Evolutionary conservation across 1,139 yeast genomes (phyloP).

Genomic region (Kodamaea suecica): DNA sequence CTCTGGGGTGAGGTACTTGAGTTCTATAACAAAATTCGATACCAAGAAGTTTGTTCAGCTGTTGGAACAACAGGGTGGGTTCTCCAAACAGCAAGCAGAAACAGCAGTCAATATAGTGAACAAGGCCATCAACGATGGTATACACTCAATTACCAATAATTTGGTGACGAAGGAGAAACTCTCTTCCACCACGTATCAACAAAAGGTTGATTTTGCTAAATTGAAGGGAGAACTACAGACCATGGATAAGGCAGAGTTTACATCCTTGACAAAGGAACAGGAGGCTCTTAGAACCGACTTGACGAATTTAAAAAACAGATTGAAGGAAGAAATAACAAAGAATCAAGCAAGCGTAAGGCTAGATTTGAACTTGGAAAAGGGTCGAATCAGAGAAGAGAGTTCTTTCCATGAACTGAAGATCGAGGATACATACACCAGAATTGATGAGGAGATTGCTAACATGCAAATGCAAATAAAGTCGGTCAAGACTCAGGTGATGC

Average conservation of each 20-base stretch:
- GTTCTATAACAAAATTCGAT: constrained; percentile 59
- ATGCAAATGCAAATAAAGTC: constrained; percentile 93
- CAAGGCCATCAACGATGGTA: constrained; percentile 78
- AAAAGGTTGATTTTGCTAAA: constrained; percentile 93
- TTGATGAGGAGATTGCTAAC: constrained; percentile 92
- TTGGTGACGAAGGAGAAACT: constrained; percentile 79
- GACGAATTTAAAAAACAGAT: constrained; percentile 77
- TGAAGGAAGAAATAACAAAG: constrained; percentile 89
- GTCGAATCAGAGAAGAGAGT: constrained; percentile 90
- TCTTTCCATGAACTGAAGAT: constrained; percentile 90
- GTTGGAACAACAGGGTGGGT: constrained; percentile 65
- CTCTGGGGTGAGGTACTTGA: constrained; percentile 14
- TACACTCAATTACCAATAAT: constrained; percentile 68
- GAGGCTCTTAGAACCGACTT: constrained; percentile 81
- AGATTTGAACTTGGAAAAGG: constrained; percentile 90
- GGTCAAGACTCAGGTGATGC: constrained; percentile 94
- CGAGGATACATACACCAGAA: constrained; percentile 90
- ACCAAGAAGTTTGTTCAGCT: constrained; percentile 73
- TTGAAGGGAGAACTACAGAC: constrained; percentile 87
- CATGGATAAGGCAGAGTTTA: constrained; percentile 83
- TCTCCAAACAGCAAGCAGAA: constrained; percentile 73
- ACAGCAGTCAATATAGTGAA: constrained; percentile 75
- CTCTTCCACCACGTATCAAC: constrained; percentile 86
- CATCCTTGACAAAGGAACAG: constrained; percentile 79
- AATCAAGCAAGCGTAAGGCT: constrained; percentile 87